A percentile compares a stretch with the other conserved stretches of the same genome.
phyloP scores from a whole-genome alignment of 495 filamentous ascomycete genomes.

The Podospora bellae-mahoneyi region DNA sequence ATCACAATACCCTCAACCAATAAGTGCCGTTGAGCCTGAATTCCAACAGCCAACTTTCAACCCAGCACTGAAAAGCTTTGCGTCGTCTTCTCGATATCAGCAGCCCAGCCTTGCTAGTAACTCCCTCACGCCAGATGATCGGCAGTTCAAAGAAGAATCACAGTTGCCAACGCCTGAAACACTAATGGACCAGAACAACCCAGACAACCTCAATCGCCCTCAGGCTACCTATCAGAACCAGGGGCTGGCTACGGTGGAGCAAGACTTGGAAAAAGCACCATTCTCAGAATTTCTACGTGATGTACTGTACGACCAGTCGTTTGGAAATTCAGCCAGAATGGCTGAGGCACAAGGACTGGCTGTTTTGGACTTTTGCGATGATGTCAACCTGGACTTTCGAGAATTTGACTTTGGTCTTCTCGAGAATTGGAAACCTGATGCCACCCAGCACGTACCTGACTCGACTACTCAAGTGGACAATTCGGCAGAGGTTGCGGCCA shows the following conservation, averaged over 20 bases:
- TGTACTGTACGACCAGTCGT: constrained; percentile 34
- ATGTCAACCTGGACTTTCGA: constrained; percentile 56
- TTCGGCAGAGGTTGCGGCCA: constrained; percentile 28
- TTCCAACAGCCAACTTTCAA: constrained; percentile 11
- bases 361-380: constrained; percentile 48
- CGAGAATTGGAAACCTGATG: constrained; percentile 54
- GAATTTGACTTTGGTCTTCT: constrained; percentile 59
- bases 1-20: not conserved
- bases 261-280: constrained; percentile 28
- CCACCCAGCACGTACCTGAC: constrained; percentile 19
- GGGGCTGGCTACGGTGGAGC: constrained; percentile 13
- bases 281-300: constrained; percentile 39
- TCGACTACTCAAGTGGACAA: not conserved
- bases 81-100: not conserved
- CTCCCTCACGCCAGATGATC: constrained; percentile 12
- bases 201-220: constrained; percentile 15
- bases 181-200: constrained; percentile 22
- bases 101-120: not conserved
- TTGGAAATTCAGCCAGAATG: constrained; percentile 22
- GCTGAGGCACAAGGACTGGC: constrained; percentile 37
- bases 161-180: constrained; percentile 33
- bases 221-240: constrained; percentile 21
- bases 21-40: not conserved
- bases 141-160: constrained; percentile 23
- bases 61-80: not conserved